These are phyloP conservation scores for Collybia nuda DNA, from an alignment of 768 basidiomycete genomes.

Conservation along the genomic window DNA sequence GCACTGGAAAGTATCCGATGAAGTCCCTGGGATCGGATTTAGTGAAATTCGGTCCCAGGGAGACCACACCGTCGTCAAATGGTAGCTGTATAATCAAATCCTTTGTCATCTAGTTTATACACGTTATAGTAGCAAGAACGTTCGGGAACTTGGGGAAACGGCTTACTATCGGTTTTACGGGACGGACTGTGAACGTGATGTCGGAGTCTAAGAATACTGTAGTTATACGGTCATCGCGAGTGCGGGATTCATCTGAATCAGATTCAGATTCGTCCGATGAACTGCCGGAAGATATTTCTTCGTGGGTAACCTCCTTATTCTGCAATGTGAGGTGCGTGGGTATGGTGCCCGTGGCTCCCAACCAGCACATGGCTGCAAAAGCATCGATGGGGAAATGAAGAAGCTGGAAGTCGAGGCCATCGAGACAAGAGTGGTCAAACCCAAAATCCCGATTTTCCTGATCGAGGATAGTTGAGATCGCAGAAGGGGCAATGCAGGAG, in stretches of 20 bases:
- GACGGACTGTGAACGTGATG: background rate
- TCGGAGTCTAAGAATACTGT: constrained; percentile 1
- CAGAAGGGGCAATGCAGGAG: constrained; percentile 9
- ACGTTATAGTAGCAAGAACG: too few species aligned
- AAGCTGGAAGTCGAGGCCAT: constrained; percentile 37
- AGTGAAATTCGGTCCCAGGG: constrained; percentile 18
- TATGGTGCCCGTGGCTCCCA: constrained; percentile 15
- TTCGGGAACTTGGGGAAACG: too few species aligned
- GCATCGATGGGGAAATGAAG: constrained; percentile 33
- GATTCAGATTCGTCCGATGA: constrained; percentile 26
- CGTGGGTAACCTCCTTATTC: background rate
- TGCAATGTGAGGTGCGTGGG: background rate
- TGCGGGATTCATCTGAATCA: constrained; percentile 24
- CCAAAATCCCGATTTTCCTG: constrained; percentile 34
- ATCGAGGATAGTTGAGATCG: constrained; percentile 25
- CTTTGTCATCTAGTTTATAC: constrained; percentile 10
- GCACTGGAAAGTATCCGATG: constrained; percentile 27
- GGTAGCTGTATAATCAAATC: constrained; percentile 8
- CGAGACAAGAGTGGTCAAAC: constrained; percentile 35
- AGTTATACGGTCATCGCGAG: constrained; percentile 18
- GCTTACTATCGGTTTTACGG: too few species aligned
- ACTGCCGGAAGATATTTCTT: constrained; percentile 9
- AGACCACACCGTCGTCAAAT: constrained; percentile 16
- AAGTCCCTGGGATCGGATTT: constrained; percentile 22
- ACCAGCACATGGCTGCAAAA: constrained; percentile 37